phyloP scores from a whole-genome alignment of 352 stramenopile genomes.

The Globisporangium carolinianum region DNA sequence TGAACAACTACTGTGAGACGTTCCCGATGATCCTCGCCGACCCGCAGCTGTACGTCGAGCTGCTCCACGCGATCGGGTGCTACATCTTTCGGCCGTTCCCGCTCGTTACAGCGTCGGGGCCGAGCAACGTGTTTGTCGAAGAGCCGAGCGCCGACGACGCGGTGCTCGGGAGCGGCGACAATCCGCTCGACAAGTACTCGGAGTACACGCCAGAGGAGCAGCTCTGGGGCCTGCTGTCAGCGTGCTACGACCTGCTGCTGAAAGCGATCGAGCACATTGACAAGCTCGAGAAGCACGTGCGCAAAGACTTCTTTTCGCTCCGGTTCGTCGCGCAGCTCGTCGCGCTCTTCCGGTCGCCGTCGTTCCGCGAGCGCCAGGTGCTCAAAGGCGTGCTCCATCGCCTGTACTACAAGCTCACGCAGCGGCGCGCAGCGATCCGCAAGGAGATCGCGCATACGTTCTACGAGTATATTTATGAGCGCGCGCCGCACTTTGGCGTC shows the following conservation, averaged over 20 bases:
- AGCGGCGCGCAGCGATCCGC: conserved; percentile 80
- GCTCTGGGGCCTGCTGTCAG: conserved; percentile 70
- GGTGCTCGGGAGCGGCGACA: conserved; percentile 28
- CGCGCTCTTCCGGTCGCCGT: conserved; percentile 83
- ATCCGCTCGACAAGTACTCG: conserved; percentile 80
- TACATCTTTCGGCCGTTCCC: conserved; percentile 83
- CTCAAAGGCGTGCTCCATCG: conserved; percentile 83
- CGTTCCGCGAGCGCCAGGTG: conserved; percentile 81
- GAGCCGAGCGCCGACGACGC: conserved; percentile 60
- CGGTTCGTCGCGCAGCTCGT: conserved; percentile 79
- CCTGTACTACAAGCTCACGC: conserved; percentile 88
- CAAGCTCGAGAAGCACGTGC: conserved; percentile 83
- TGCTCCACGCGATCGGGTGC: conserved; percentile 70
- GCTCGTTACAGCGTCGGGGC: conserved; percentile 35
- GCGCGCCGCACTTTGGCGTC: conserved; percentile 82
- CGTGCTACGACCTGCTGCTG: conserved; percentile 76
- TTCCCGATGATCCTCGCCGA: conserved; percentile 78
- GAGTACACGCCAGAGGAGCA: conserved; percentile 82
- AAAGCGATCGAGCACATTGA: conserved; percentile 86
- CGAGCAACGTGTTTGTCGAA: conserved; percentile 80
- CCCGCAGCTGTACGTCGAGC: conserved; percentile 73
- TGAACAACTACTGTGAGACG: conserved; percentile 83
- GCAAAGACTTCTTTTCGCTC: conserved; percentile 80
- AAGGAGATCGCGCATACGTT: conserved; percentile 86
- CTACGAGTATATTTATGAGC: conserved; percentile 92